These are phyloP conservation scores for Selenicereus undatus DNA, from an alignment of 148 eudicot species.

Conservation along the genomic window DNA sequence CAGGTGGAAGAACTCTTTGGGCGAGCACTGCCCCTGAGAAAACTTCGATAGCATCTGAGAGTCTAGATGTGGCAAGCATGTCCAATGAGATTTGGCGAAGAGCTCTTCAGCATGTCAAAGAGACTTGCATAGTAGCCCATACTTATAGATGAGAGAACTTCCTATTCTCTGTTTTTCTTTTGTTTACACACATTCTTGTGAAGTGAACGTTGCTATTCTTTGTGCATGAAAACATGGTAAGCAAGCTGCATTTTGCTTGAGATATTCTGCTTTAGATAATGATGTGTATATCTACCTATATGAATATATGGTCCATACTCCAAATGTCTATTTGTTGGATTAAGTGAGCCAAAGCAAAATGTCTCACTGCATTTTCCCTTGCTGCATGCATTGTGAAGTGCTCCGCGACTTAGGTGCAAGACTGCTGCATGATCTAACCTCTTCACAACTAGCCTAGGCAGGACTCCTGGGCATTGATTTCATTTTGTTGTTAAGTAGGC, in stretches of 20 bases:
- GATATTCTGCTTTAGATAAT: not conserved
- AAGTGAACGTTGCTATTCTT: constrained; percentile 19
- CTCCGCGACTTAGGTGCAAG: too few relatives aligned
- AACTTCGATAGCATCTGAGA: constrained; percentile 45
- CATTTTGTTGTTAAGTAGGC: too few relatives aligned
- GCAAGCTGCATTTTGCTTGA: not conserved
- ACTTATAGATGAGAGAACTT: not conserved
- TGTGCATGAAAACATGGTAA: constrained; percentile 12
- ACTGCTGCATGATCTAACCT: too few relatives aligned
- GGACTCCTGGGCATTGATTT: too few relatives aligned
- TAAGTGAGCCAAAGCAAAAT: too few relatives aligned
- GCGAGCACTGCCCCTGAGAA: constrained; percentile 71
- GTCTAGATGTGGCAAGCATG: constrained; percentile 7
- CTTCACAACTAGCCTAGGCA: too few relatives aligned
- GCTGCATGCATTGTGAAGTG: not conserved
- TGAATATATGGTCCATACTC: not conserved
- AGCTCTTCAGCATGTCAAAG: not conserved
- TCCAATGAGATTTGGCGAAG: not conserved
- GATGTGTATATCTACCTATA: not conserved
- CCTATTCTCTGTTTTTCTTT: not conserved
- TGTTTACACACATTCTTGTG: constrained; percentile 3
- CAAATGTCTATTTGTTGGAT: not conserved
- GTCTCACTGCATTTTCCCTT: not conserved
- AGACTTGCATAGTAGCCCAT: not conserved
- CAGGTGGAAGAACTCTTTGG: constrained; percentile 89